Evolutionary conservation across 192 early-diverging fungal species (phyloP).

Genomic region (Obelidium mucronatum): DNA sequence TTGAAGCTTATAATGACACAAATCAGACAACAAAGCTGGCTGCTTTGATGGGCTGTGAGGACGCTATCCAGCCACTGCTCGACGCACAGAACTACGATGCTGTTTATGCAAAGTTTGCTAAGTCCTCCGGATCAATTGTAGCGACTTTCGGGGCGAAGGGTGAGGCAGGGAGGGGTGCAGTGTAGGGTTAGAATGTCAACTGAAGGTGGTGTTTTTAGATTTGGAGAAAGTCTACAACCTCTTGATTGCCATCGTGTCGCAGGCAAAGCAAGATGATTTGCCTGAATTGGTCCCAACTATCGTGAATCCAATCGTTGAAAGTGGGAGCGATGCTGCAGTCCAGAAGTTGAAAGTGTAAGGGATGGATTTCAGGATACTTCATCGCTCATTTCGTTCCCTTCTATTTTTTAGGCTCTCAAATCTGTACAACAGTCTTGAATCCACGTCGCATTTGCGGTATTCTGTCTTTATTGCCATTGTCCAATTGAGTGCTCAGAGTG

Average conservation of each 20-base stretch:
- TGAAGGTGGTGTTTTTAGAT: conserved; percentile 45
- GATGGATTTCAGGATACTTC: too few species aligned
- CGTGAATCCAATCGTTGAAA: conserved; percentile 53
- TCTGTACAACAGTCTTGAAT: conserved; percentile 83
- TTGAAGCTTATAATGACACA: not conserved
- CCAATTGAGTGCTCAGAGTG: conserved; percentile 71
- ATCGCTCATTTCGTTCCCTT: too few species aligned
- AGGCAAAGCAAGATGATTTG: conserved; percentile 54
- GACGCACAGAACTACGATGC: conserved; percentile 66
- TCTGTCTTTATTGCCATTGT: conserved; percentile 79
- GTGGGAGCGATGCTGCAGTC: conserved; percentile 52
- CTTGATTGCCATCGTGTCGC: conserved; percentile 66
- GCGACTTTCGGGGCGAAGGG: conserved; percentile 19
- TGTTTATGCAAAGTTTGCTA: conserved; percentile 62
- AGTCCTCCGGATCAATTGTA: conserved; percentile 63
- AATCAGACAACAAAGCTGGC: conserved; percentile 78
- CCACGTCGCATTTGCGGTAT: conserved; percentile 61
- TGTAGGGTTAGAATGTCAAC: not conserved
- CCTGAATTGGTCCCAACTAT: conserved; percentile 53
- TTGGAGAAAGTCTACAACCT: conserved; percentile 75
- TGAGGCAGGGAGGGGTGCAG: not conserved
- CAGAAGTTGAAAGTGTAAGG: conserved; percentile 73
- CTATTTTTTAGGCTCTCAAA: conserved; percentile 68
- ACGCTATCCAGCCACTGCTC: conserved; percentile 58
- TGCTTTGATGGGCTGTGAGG: conserved; percentile 64